A percentile compares a stretch with the other conserved stretches of the same genome.
phyloP scores from a whole-genome alignment of 2,329 filamentous ascomycete genomes.

The Neonectria coccinea region DNA sequence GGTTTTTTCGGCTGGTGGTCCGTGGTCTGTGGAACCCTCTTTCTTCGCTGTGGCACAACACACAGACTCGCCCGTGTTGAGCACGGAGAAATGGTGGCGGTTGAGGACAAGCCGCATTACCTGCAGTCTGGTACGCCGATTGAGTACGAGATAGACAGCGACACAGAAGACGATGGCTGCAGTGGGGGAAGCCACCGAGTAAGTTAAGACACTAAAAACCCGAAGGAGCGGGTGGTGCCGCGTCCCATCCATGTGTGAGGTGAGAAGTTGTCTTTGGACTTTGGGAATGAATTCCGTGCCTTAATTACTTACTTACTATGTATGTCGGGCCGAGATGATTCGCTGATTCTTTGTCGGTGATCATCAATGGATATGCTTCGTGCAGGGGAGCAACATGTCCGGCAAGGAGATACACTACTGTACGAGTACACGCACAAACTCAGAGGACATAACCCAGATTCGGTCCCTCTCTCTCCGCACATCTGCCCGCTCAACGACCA shows the following conservation, averaged over 20 bases:
- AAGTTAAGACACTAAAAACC: conserved; percentile 22
- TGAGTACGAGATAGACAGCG: background rate
- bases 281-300: background rate
- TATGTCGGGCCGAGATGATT: background rate
- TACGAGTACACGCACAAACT: background rate
- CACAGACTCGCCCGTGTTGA: background rate
- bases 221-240: conserved; percentile 25
- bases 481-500: background rate
- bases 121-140: background rate
- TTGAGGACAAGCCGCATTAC: background rate
- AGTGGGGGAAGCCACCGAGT: background rate
- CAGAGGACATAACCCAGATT: background rate
- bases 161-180: background rate
- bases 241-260: conserved; percentile 8
- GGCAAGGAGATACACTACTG: background rate
- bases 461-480: background rate
- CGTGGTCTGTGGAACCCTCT: background rate
- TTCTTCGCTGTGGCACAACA: background rate
- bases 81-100: background rate
- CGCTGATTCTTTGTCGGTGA: background rate
- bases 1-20: background rate
- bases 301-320: background rate
- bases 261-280: conserved; percentile 16
- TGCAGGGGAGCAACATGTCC: background rate
- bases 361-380: background rate